Base-by-base conservation (phyloP, 2,329 filamentous ascomycete species). In the Pseudocercospora fijiensis region DNA sequence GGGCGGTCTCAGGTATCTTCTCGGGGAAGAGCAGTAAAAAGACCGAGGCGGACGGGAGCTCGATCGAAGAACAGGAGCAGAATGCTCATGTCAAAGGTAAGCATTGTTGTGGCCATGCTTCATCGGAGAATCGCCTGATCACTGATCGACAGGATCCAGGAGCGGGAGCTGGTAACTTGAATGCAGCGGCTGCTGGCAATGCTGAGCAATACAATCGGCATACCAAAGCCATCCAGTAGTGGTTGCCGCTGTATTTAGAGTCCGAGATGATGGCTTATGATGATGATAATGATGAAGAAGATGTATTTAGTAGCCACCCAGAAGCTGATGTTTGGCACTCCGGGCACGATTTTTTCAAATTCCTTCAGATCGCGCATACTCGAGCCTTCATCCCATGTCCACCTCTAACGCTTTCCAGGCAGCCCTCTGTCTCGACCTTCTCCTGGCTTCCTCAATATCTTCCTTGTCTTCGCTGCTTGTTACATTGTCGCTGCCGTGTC, bases 321-420 rank as follows among this genome's bases (percentile, higher is more conserved):
- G 49, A 53, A 27, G 9, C 9, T 26, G 24, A 11, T 52, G 24
- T 52, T 52, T 2, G 10, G 22, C n/a, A 10, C 13, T 27, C 22
- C 24, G 16, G 24, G 2, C 49, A 28, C n/a, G 24, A n/a, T n/a
- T n/a, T 4, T 4, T 16, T 27, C 22, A 2, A n/a, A 13, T 1
- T 8, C 10, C 22, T 30, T n/a, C 24, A 16, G 16, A 4, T 9
- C 26, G 2, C n/a, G 10, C 28, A 22, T 41, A 6, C 22, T 26
- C 47, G 5, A 18, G 20, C 45, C 24, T 64, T 68, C 60, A 66
- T 3, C 69, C 73, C 57, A 76, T 56, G 7, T 76, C 69, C 59
- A 76, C 73, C 57, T 77, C 75, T 65, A 78, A 63, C 27, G 73
- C 73, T 47, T 70, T 66, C 78, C 78, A 79, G 67, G 74, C 75